phyloP scores from a whole-genome alignment of 2,329 filamentous ascomycete species.

The Hypoxylon rubiginosum region DNA sequence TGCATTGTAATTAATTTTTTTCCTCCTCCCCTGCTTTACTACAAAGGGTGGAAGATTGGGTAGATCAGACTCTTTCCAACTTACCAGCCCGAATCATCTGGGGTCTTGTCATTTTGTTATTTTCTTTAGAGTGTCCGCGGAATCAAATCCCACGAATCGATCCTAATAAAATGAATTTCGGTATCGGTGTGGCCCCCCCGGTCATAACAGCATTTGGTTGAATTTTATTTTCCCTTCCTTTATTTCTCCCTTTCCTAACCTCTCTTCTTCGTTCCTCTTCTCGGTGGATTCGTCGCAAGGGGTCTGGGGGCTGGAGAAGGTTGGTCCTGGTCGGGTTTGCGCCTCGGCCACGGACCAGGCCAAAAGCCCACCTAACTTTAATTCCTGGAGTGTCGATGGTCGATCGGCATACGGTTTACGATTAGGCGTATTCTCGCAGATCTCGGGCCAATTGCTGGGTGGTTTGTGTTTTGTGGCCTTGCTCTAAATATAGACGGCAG shows the following conservation, averaged over 20 bases:
- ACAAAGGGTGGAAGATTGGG: constrained; percentile 33
- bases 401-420: constrained; percentile 30
- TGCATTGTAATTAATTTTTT: constrained; percentile 45
- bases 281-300: constrained; percentile 43
- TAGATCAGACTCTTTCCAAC: constrained; percentile 50
- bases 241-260: constrained; percentile 32
- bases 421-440: constrained; percentile 24
- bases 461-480: not conserved
- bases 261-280: constrained; percentile 9
- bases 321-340: constrained; percentile 32
- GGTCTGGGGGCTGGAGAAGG: constrained; percentile 34
- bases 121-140: constrained; percentile 44
- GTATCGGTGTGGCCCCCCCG: constrained; percentile 25
- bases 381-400: constrained; percentile 26
- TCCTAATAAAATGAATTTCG: constrained; percentile 34
- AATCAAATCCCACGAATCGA: constrained; percentile 48
- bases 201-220: constrained; percentile 37
- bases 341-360: constrained; percentile 37
- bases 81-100: constrained; percentile 72
- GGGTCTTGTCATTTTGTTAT: constrained; percentile 68
- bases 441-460: constrained; percentile 32
- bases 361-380: constrained; percentile 40
- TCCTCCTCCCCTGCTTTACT: constrained; percentile 36
- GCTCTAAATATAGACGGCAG: constrained; percentile 34
- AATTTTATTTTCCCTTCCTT: constrained; percentile 34